Percentiles rank a stretch among this genome's conserved stretches.
These are phyloP conservation scores for Endoconidiophora polonica DNA, from an alignment of 2,329 filamentous ascomycete species.

Conservation along the genomic window DNA sequence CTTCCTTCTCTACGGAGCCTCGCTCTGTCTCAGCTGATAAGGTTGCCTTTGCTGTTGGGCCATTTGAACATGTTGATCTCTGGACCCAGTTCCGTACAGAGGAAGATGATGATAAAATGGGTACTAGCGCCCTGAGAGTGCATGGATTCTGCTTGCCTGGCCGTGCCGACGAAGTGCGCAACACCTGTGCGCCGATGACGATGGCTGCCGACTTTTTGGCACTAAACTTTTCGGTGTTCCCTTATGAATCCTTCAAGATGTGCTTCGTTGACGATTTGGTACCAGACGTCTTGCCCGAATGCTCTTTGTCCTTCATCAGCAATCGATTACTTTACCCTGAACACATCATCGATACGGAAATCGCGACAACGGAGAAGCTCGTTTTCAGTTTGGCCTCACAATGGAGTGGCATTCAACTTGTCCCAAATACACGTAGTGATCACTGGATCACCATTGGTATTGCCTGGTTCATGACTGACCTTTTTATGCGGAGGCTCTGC, in stretches of 20 bases:
- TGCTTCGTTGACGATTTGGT: conserved; percentile 86
- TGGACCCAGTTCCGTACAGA: conserved; percentile 72
- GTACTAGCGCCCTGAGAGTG: conserved; percentile 72
- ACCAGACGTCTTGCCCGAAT: conserved; percentile 57
- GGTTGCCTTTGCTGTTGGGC: conserved; percentile 83
- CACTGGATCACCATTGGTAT: conserved; percentile 82
- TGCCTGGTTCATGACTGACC: conserved; percentile 86
- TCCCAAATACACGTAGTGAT: conserved; percentile 64
- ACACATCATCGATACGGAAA: conserved; percentile 69
- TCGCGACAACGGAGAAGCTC: conserved; percentile 63
- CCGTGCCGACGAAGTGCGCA: conserved; percentile 63
- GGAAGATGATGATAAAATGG: conserved; percentile 81
- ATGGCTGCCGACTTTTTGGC: conserved; percentile 83
- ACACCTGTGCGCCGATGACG: conserved; percentile 73
- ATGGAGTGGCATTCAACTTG: conserved; percentile 87
- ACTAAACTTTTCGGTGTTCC: conserved; percentile 75
- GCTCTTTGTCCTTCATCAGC: conserved; percentile 76
- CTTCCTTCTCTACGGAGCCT: conserved; percentile 57
- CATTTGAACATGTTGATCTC: conserved; percentile 85
- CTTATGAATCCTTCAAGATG: conserved; percentile 80
- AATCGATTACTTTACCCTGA: conserved; percentile 70
- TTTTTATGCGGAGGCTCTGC: conserved; percentile 77
- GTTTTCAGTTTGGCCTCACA: conserved; percentile 77
- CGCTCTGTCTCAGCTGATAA: conserved; percentile 70
- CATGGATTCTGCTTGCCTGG: conserved; percentile 83